Base-by-base conservation (phyloP, 1,139 yeast species). In the Geotrichum histeridarum region DNA sequence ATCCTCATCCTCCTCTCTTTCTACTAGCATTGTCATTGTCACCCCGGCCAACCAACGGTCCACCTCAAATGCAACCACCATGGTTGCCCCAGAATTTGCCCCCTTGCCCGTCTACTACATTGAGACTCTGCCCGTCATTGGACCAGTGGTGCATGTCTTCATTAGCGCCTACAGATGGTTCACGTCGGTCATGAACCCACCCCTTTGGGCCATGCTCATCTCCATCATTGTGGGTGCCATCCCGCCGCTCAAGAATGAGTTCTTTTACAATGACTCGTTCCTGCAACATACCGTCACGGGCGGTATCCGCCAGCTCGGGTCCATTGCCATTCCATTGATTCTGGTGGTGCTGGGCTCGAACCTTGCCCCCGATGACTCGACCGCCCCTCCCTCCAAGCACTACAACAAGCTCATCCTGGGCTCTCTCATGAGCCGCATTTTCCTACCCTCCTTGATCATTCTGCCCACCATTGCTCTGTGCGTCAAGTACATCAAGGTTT, bases 121-220 rank as follows among this genome's bases (percentile, higher is more conserved):
- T 48, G 50, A 48, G 27, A 15, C 33, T 11, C 30, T 44, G n/a
- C 43, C 45, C 7, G 18, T 7, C 17, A 27, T 53, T 12, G 35
- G 32, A 8, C n/a, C 37, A 2, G 4, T 38, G 8, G 15, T 14
- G 7, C 35, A 33, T 4, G n/a, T 33, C 8, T 14, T 45, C 17
- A 15, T 51, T 12, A 30, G 35, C 7, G 48, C 53, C 11, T 54
- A 43, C 33, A 14, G 37, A 38, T 59, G 60, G 37, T 56, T 80
- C 50, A 60, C 77, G 54, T 64, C 69, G 37, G 82, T 82, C 63
- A 89, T 93, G 95, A 93, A 93, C 70, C 97, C 98, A 9, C 99
- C 99, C 8, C 75, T 93, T 59, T 93, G 90, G 77, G 84, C 98
- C 11, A 93, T 93, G 98, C 70, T 88, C 30, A 70, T 84, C 1